A percentile compares a stretch with the other conserved stretches of the same genome.
Conservation (phyloP, 2,329 filamentous ascomycete species). For the Claviceps monticola region DNA sequence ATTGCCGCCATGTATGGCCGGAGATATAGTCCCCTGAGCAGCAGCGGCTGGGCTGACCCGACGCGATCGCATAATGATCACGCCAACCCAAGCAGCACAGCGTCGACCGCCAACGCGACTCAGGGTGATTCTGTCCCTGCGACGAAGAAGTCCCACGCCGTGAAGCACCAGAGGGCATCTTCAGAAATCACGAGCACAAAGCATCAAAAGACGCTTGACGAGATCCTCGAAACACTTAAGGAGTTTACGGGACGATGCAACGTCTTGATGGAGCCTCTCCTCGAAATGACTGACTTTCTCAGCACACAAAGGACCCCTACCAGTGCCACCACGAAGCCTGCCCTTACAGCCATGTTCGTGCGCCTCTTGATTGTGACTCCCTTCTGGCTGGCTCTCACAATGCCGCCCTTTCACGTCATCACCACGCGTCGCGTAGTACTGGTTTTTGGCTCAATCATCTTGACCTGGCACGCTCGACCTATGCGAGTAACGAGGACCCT, state of each 20-base stretch:
- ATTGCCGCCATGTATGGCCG: slow-evolving; percentile 89
- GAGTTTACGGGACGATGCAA: slow-evolving; percentile 87
- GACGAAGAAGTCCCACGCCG: slow-evolving; percentile 12
- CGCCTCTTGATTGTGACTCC: slow-evolving; percentile 80
- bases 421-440: slow-evolving; percentile 75
- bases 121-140: slow-evolving; percentile 14
- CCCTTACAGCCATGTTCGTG: slow-evolving; percentile 78
- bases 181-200: slow-evolving; percentile 52
- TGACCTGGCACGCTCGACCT: slow-evolving; percentile 87
- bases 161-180: slow-evolving; percentile 28
- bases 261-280: slow-evolving; percentile 75
- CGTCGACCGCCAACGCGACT: slow-evolving; percentile 8
- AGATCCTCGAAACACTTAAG: slow-evolving; percentile 89
- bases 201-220: slow-evolving; percentile 88
- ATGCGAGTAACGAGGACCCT: slow-evolving; percentile 75
- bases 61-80: slow-evolving; percentile 20
- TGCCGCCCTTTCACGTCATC: slow-evolving; percentile 72
- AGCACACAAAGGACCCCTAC: slow-evolving; percentile 84
- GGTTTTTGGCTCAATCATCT: slow-evolving; percentile 68
- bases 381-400: slow-evolving; percentile 70
- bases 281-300: slow-evolving; percentile 83
- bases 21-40: slow-evolving; percentile 80
- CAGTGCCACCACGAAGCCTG: slow-evolving; percentile 78
- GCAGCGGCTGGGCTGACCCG: slow-evolving; percentile 55
- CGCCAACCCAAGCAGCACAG: slow-evolving; percentile 8